Base-by-base conservation (phyloP, 116 monocot species). In the Papilionanthe hybrid region DNA sequence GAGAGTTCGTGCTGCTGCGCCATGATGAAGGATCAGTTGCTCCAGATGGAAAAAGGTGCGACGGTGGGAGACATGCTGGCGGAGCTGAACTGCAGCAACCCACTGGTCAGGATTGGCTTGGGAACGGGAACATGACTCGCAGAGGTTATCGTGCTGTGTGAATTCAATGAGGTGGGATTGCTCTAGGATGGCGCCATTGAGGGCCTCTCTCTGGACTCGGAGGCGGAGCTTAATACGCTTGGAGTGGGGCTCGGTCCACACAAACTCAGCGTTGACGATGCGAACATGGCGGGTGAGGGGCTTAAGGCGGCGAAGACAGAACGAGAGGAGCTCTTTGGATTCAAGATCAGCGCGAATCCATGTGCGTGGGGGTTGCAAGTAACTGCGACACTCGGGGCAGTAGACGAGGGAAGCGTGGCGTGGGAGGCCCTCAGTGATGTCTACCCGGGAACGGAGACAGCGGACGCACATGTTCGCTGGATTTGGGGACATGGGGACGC, bases 221-320 rank as follows among this genome's bases (percentile, higher is more conserved):
- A 97, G 82, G 60, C 81, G 85, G 48, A 94, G 82, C 79, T 86
- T 89, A 78, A 97, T 86, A 13, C 96, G 82, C 85, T 94, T 97
- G 55, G 92, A 94, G 82, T 97, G 96, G 68, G 96, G 96, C 83
- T 97, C 96, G 1, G 94, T 92, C 89, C 91, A 97, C 65, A 94
- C 75, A 80, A 94, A 94, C 83, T 94, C 96, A 32, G 92, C 94
- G 82, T 91, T 80, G 63, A 85, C 85, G 77, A 97, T 74, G 72
- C 86, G 78, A 42, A 91, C 85, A 73, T 71, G 48, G 42, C 80
- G 78, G 48, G 86, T 56, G 63, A 84, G 79, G 55, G 74, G 63
- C 41, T 49, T 47, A 68, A 87, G 55, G 72, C 85, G 89, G 84
- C 82, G 80, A 49, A 92, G 83, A 56, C 84, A 85, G 85, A 92